Evolutionary conservation across 768 basidiomycete species (phyloP).

Genomic region (Calocybe cyanea): DNA sequence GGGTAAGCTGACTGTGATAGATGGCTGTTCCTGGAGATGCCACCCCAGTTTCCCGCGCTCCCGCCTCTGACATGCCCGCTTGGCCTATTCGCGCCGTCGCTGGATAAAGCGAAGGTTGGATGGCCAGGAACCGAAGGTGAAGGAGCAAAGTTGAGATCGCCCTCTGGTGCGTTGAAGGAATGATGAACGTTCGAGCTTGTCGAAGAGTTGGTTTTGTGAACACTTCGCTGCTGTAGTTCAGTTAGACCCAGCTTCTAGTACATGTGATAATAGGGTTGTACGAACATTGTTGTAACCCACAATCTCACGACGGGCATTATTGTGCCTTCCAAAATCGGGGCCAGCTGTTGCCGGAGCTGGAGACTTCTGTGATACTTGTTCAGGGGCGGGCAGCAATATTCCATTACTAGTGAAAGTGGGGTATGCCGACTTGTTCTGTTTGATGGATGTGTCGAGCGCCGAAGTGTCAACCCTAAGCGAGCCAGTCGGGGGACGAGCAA

Average conservation of each 20-base stretch:
- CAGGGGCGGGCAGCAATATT: conserved; percentile 53
- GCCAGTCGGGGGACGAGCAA: conserved; percentile 63
- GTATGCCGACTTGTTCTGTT: conserved; percentile 86
- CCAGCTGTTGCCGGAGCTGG: conserved; percentile 83
- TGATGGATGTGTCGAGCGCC: conserved; percentile 51
- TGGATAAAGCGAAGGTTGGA: conserved; percentile 39
- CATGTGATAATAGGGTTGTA: not conserved
- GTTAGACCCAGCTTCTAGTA: not conserved
- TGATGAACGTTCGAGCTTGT: conserved; percentile 60
- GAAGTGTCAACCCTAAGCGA: conserved; percentile 74
- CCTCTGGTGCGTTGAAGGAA: conserved; percentile 74
- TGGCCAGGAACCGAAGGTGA: conserved; percentile 50
- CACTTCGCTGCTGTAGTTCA: conserved; percentile 32
- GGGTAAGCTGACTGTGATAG: conserved; percentile 48
- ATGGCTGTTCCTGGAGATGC: conserved; percentile 51
- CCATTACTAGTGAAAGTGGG: conserved; percentile 64
- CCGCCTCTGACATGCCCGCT: conserved; percentile 74
- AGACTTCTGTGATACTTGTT: conserved; percentile 59
- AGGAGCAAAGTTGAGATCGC: conserved; percentile 52
- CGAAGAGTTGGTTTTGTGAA: conserved; percentile 40
- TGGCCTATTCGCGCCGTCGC: conserved; percentile 41
- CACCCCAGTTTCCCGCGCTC: conserved; percentile 79
- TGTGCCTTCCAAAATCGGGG: conserved; percentile 79
- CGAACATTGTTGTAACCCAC: conserved; percentile 69
- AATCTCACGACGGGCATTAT: conserved; percentile 65